Conservation (phyloP, 140 eudicot genomes). For the Ambrosia hybrid region DNA sequence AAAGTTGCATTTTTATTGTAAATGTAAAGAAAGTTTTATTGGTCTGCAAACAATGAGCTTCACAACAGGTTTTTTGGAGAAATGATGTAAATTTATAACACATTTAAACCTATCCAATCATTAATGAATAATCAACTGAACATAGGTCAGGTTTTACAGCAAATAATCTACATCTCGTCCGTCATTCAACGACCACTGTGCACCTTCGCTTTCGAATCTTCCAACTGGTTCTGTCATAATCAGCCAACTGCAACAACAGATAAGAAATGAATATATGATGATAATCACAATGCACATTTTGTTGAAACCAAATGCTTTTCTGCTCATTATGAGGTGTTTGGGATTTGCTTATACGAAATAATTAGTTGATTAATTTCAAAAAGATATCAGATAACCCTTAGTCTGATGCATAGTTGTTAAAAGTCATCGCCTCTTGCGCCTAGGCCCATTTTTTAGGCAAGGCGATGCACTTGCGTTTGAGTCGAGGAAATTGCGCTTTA, state of each 20-base stretch:
- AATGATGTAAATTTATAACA: constrained; percentile 20
- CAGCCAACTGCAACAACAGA: constrained; percentile 39
- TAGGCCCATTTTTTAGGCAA: too few species aligned
- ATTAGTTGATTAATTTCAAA: too few species aligned
- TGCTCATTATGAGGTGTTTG: too few species aligned
- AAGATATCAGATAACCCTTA: too few species aligned
- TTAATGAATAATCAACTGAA: constrained; percentile 33
- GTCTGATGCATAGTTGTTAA: too few species aligned
- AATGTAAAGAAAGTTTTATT: not conserved
- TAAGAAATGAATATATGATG: not conserved
- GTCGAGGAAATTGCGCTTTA: too few species aligned
- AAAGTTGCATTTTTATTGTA: constrained; percentile 15
- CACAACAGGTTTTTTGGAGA: constrained; percentile 4
- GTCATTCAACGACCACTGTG: constrained; percentile 42
- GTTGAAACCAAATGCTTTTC: too few species aligned
- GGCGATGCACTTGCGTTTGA: too few species aligned
- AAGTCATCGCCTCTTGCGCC: too few species aligned
- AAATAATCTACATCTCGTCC: constrained; percentile 12
- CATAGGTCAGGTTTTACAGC: constrained; percentile 28
- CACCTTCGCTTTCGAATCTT: constrained; percentile 60
- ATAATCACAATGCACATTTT: too few species aligned
- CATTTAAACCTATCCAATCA: constrained; percentile 11
- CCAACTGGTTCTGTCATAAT: constrained; percentile 38
- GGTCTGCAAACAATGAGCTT: constrained; percentile 17
- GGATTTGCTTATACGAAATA: too few species aligned